These are phyloP conservation scores for Trichomonas gallinae DNA, from an alignment of 208 protist species.

Conservation along the genomic window DNA sequence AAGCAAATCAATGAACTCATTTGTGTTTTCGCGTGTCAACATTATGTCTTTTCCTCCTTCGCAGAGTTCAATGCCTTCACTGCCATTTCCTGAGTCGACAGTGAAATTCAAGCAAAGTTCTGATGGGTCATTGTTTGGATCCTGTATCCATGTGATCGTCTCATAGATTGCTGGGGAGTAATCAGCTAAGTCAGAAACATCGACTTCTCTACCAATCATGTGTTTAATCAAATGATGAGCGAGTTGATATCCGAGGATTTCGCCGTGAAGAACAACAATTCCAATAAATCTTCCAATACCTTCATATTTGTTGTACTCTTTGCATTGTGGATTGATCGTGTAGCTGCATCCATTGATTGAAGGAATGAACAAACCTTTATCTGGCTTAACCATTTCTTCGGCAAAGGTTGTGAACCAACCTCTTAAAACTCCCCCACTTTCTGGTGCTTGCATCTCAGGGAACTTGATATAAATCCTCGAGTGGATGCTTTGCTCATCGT, in stretches of 20 bases:
- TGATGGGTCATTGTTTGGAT: not conserved
- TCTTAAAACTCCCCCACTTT: not conserved
- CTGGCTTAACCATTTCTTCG: not conserved
- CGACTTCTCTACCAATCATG: not conserved
- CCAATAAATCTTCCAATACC: not conserved
- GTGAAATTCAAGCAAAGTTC: not conserved
- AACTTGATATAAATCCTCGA: not conserved
- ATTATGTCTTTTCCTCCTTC: not conserved
- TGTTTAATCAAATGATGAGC: not conserved
- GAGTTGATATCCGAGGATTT: not conserved
- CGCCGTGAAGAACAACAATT: not conserved
- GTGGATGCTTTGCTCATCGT: not conserved
- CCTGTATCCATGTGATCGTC: not conserved
- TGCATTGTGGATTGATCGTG: not conserved
- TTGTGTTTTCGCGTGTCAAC: not conserved
- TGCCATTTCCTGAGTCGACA: not conserved
- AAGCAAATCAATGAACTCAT: not conserved
- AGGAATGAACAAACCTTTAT: not conserved
- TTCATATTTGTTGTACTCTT: not conserved
- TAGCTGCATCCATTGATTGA: not conserved
- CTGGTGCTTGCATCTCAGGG: not conserved
- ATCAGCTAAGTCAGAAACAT: not conserved
- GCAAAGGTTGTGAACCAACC: not conserved
- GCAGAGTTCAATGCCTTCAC: not conserved
- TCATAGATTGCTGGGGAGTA: not conserved